Percentiles rank a stretch among this genome's conserved stretches.
phyloP scores from a whole-genome alignment of 345 rosid species.

The Ceriops zippeliana region DNA sequence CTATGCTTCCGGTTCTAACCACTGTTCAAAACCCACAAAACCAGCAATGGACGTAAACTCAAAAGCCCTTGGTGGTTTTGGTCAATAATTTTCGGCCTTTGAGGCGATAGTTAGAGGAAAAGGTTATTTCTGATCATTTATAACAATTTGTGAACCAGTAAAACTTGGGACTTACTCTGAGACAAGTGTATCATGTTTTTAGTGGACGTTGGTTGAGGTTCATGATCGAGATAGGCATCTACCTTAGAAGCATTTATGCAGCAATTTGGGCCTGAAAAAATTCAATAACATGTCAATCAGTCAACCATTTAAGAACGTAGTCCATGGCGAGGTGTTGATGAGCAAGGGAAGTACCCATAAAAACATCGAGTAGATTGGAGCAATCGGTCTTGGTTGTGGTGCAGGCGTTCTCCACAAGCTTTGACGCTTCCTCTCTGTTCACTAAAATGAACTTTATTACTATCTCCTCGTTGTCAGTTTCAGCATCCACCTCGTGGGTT shows the following conservation, averaged over 20 bases:
- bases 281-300: not conserved
- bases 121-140: not conserved
- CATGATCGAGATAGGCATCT: constrained; percentile 20
- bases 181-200: constrained; percentile 42
- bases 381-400: constrained; percentile 20
- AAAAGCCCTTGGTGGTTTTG: too few relatives aligned
- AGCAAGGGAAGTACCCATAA: constrained; percentile 28
- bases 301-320: not conserved
- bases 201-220: constrained; percentile 37
- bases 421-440: constrained; percentile 27
- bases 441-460: not conserved
- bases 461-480: not conserved
- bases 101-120: not conserved
- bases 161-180: constrained; percentile 32
- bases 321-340: not conserved
- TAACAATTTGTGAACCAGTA: not conserved
- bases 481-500: too few relatives aligned
- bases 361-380: constrained; percentile 21
- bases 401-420: constrained; percentile 28
- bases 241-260: constrained; percentile 33
- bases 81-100: not conserved
- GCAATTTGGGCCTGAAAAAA: constrained; percentile 31
- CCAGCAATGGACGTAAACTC: not conserved
- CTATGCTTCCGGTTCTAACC: constrained; percentile 40
- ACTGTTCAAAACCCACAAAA: constrained; percentile 19